Conservation (phyloP, 1,139 yeast species). For the Hyphopichia pseudoburtonii region DNA sequence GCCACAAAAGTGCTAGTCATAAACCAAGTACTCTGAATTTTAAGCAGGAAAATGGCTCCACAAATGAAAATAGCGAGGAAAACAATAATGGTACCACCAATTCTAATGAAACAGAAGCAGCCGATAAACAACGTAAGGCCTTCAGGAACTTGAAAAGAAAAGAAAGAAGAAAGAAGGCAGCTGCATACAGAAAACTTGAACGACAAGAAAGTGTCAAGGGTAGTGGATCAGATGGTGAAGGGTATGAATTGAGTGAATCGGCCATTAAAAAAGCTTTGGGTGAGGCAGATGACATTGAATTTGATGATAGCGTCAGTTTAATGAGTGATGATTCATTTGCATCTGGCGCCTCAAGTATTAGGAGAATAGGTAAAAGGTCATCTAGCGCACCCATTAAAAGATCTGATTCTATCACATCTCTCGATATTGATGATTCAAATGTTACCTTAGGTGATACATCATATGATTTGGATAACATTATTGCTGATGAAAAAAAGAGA, state of each 20-base stretch:
- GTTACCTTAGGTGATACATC: conserved; percentile 1
- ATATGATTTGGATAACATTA: conserved; percentile 1
- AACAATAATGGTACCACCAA: too few species aligned
- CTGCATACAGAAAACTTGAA: conserved; percentile 1
- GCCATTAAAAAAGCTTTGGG: neutral
- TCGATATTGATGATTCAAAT: conserved; percentile 3
- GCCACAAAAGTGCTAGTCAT: neutral
- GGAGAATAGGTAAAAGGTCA: neutral
- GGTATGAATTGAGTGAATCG: neutral
- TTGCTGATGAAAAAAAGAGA: conserved; percentile 3
- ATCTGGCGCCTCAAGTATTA: neutral
- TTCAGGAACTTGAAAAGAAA: conserved; percentile 3
- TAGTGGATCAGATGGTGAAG: conserved; percentile 1
- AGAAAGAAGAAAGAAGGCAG: conserved; percentile 4
- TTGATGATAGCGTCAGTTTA: conserved; percentile 1
- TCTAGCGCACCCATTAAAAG: conserved; percentile 1
- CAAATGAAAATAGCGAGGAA: neutral
- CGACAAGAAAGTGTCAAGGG: neutral
- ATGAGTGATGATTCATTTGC: conserved; percentile 3
- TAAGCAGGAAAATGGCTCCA: neutral
- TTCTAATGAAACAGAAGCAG: neutral
- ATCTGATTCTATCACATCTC: neutral
- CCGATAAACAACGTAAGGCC: conserved; percentile 1
- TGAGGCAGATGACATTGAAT: conserved; percentile 1
- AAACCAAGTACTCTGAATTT: neutral